Conservation (phyloP, 192 early-diverging fungal genomes). For the Ambispora gerdemannii region DNA sequence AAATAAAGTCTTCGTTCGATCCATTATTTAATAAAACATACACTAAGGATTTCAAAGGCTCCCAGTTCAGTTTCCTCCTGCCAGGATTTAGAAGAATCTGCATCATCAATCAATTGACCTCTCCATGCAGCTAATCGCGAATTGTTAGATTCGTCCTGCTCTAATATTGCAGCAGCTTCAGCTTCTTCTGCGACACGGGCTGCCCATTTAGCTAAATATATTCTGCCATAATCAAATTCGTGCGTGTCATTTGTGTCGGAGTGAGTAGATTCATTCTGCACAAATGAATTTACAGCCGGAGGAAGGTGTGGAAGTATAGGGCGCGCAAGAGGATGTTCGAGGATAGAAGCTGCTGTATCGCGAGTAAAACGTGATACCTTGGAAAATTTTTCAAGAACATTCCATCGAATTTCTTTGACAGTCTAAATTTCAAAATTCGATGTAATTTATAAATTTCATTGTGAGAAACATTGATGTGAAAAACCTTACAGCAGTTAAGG, state of each 20-base stretch:
- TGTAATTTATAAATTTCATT: not conserved
- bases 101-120: conserved; percentile 12
- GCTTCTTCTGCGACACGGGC: conserved; percentile 48
- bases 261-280: conserved; percentile 55
- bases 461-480: not conserved
- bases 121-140: conserved; percentile 5
- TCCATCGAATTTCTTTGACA: conserved; percentile 71
- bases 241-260: conserved; percentile 69
- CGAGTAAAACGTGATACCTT: conserved; percentile 69
- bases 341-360: conserved; percentile 54
- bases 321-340: conserved; percentile 53
- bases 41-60: conserved; percentile 43
- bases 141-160: conserved; percentile 1
- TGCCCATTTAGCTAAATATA: conserved; percentile 80
- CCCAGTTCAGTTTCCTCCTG: conserved; percentile 46
- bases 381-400: conserved; percentile 71
- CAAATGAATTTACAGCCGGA: conserved; percentile 49
- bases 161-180: conserved; percentile 10
- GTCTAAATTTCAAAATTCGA: conserved; percentile 37
- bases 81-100: conserved; percentile 31
- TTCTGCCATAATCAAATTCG: conserved; percentile 74
- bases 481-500: conserved; percentile 38
- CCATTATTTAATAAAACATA: too few species aligned
- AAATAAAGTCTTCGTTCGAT: too few species aligned
- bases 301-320: conserved; percentile 52